phyloP scores from a whole-genome alignment of 2,329 filamentous ascomycete species.

The Colletotrichum lupini region DNA sequence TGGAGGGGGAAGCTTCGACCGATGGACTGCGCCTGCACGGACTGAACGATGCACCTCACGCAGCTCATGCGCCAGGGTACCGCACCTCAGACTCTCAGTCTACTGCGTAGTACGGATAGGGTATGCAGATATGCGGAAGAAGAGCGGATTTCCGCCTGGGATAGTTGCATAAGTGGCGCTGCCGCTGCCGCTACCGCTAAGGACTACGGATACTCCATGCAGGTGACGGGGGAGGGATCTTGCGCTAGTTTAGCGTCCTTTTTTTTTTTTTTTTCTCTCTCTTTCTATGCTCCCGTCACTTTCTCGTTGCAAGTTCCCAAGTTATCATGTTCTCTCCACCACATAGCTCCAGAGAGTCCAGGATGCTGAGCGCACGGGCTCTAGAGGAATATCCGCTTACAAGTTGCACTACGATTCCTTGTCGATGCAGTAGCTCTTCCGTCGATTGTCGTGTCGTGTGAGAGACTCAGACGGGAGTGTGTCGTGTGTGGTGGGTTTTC shows the following conservation, averaged over 20 bases:
- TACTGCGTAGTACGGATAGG: background rate
- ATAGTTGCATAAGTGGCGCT: slow-evolving; percentile 26
- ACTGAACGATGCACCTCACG: slow-evolving; percentile 19
- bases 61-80: background rate
- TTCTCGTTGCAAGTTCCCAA: too few relatives aligned
- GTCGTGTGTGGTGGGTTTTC: slow-evolving; percentile 21
- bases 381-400: slow-evolving; percentile 17
- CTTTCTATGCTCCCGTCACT: too few relatives aligned
- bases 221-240: slow-evolving; percentile 30
- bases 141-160: background rate
- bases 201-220: background rate
- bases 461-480: background rate
- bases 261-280: background rate
- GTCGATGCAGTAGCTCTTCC: slow-evolving; percentile 29
- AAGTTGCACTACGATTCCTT: slow-evolving; percentile 24
- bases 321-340: too few relatives aligned
- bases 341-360: background rate
- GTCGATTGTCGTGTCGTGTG: slow-evolving; percentile 19
- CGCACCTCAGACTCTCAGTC: too few relatives aligned
- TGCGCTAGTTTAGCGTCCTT: slow-evolving; percentile 23
- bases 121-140: slow-evolving; percentile 9
- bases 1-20: background rate
- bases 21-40: slow-evolving; percentile 21
- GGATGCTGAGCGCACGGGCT: slow-evolving; percentile 20
- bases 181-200: background rate